Percentiles rank a stretch among this genome's conserved stretches.
These are phyloP conservation scores for Earliella scabrosa DNA, from an alignment of 1,284 basidiomycete genomes.

Conservation along the genomic window DNA sequence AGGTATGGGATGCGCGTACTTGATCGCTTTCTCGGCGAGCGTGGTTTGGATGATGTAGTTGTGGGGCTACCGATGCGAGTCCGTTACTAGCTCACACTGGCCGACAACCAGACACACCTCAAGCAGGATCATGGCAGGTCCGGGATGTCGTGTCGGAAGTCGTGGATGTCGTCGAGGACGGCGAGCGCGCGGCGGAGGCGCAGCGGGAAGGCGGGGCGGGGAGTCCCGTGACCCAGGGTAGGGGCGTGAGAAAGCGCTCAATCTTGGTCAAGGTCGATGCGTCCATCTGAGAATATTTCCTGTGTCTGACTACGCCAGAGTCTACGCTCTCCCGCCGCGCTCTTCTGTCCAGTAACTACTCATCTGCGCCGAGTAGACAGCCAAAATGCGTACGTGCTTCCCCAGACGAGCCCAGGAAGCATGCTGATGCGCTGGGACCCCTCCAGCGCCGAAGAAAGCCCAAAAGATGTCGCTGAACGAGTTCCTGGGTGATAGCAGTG, in stretches of 20 bases:
- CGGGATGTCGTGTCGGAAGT: background rate
- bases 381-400: constrained; percentile 38
- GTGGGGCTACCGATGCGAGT: constrained; percentile 63
- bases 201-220: background rate
- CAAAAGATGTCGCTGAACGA: constrained; percentile 88
- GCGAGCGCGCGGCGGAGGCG: background rate
- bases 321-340: constrained; percentile 3
- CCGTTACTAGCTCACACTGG: background rate
- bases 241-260: constrained; percentile 25
- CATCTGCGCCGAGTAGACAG: constrained; percentile 11
- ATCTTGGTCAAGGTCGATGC: constrained; percentile 10
- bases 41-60: constrained; percentile 94
- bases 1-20: constrained; percentile 50
- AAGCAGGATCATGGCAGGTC: constrained; percentile 65
- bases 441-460: constrained; percentile 81
- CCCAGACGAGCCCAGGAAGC: background rate
- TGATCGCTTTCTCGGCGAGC: constrained; percentile 86
- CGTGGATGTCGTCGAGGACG: constrained; percentile 13
- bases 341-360: background rate
- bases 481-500: constrained; percentile 85
- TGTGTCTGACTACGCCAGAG: constrained; percentile 14
- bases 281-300: constrained; percentile 25
- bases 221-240: constrained; percentile 19
- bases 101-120: constrained; percentile 51
- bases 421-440: constrained; percentile 6